phyloP scores from a whole-genome alignment of 2,329 filamentous ascomycete species.

The Cercospora sp. region DNA sequence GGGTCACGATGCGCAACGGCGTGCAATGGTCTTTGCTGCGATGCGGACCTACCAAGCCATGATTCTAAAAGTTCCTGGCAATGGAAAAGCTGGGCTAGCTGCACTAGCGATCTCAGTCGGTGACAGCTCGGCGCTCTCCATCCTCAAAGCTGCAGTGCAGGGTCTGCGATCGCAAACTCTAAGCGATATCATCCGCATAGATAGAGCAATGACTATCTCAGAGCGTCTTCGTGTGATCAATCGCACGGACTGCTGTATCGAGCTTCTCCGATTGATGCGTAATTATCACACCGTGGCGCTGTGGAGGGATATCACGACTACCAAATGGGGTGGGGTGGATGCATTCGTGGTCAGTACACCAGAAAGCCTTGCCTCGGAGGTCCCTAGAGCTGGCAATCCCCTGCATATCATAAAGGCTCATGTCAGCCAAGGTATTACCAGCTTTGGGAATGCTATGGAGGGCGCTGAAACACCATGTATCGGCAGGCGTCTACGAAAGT shows the following conservation, averaged over 20 bases:
- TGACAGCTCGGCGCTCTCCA: not conserved
- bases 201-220: not conserved
- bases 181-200: not conserved
- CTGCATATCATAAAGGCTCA: not conserved
- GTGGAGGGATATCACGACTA: not conserved
- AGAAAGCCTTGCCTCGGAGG: not conserved
- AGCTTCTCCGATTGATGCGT: not conserved
- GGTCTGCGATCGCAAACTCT: not conserved
- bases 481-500: not conserved
- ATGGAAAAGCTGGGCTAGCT: not conserved
- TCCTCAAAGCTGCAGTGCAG: not conserved
- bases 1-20: not conserved
- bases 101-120: not conserved
- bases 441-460: not conserved
- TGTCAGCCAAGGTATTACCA: not conserved
- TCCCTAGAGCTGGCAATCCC: not conserved
- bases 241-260: not conserved
- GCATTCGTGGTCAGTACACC: not conserved
- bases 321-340: not conserved
- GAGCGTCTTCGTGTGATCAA: not conserved
- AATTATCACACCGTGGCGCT: not conserved
- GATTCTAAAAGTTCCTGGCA: not conserved
- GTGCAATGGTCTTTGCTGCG: not conserved
- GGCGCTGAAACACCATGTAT: not conserved
- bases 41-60: not conserved